phyloP scores from a whole-genome alignment of 257 asterid genomes.

The Vinca minor region DNA sequence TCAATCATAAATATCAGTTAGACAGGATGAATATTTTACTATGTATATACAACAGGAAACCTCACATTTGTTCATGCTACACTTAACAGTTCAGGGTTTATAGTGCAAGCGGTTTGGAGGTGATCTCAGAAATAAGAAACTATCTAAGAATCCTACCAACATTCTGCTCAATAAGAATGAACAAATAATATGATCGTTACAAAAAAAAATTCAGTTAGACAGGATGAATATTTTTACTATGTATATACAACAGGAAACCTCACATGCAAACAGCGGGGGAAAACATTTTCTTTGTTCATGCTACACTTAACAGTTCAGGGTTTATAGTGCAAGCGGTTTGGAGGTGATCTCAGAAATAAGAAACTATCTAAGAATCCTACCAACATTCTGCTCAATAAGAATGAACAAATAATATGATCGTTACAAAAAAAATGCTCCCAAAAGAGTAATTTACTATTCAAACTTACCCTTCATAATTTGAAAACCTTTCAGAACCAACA shows the following conservation, averaged over 20 bases:
- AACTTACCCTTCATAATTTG: slow-evolving; percentile 60
- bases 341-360: neutral
- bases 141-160: neutral
- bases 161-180: neutral
- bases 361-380: neutral
- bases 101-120: neutral
- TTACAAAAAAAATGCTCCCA: no score
- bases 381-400: neutral
- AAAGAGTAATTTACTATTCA: neutral
- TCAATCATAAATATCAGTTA: neutral
- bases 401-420: neutral
- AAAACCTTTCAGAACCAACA: slow-evolving; percentile 85
- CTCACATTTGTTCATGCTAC: neutral
- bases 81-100: neutral
- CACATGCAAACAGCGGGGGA: no score
- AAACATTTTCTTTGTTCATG: no score
- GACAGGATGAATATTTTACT: neutral
- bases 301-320: neutral
- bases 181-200: neutral
- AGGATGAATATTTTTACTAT: neutral
- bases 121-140: neutral
- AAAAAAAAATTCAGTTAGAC: neutral
- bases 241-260: neutral
- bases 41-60: neutral
- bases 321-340: neutral